Conservation (phyloP, 352 stramenopile species). For the Phytopythium litorale region DNA sequence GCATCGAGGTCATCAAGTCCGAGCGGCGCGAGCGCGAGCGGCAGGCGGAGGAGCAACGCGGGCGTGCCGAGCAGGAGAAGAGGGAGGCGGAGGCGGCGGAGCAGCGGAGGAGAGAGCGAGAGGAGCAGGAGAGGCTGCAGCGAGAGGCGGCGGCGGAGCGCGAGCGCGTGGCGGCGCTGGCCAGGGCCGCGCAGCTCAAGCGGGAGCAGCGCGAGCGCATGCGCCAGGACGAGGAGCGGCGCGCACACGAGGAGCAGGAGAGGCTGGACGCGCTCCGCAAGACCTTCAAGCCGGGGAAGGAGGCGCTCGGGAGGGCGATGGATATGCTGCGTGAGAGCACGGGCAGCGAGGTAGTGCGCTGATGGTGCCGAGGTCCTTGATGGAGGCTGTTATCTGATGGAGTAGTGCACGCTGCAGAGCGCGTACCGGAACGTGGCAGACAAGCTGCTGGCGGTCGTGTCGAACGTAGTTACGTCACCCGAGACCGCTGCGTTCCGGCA, state of each 20-base stretch:
- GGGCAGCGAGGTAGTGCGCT: slow-evolving; percentile 17
- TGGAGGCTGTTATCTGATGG: neutral
- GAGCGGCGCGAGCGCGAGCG: slow-evolving; percentile 9
- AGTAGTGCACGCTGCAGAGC: slow-evolving; percentile 10
- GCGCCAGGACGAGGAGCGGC: slow-evolving; percentile 28
- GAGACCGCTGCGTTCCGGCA: slow-evolving; percentile 69
- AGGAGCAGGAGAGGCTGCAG: slow-evolving; percentile 14
- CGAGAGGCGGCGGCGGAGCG: slow-evolving; percentile 19
- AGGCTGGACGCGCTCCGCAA: slow-evolving; percentile 29
- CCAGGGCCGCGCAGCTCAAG: slow-evolving; percentile 49
- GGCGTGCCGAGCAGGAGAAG: slow-evolving; percentile 11
- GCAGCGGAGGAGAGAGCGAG: slow-evolving; percentile 9
- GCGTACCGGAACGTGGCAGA: slow-evolving; percentile 32
- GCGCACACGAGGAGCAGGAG: slow-evolving; percentile 26
- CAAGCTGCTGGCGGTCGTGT: slow-evolving; percentile 50
- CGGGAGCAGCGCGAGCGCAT: slow-evolving; percentile 37
- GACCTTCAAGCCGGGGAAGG: slow-evolving; percentile 28
- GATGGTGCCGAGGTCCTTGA: neutral
- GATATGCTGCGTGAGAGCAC: slow-evolving; percentile 40
- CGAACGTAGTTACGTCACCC: slow-evolving; percentile 64
- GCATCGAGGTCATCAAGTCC: slow-evolving; percentile 12
- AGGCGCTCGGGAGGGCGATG: slow-evolving; percentile 39
- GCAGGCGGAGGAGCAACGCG: slow-evolving; percentile 10
- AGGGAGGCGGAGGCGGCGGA: slow-evolving; percentile 19
- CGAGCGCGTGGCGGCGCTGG: slow-evolving; percentile 37